Conservation (phyloP, 192 early-diverging fungal species). For the Coemansia reversa region DNA sequence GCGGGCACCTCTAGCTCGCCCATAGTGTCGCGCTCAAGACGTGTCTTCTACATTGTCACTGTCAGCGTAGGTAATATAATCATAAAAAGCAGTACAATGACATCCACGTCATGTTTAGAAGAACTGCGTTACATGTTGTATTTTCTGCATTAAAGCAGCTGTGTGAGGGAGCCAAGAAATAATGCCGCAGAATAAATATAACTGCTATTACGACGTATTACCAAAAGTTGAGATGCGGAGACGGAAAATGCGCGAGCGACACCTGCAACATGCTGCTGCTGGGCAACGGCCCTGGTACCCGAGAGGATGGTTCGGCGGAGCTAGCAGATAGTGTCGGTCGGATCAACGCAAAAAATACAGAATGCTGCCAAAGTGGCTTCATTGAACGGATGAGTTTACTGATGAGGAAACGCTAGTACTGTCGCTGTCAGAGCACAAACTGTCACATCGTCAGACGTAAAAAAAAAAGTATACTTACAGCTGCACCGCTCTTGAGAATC, state of each 20-base stretch:
- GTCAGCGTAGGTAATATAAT: neutral
- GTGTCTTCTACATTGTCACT: constrained; percentile 43
- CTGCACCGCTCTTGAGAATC: constrained; percentile 46
- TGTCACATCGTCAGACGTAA: neutral
- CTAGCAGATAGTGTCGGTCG: constrained; percentile 21
- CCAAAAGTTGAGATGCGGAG: constrained; percentile 39
- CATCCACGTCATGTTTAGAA: neutral
- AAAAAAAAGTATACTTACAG: constrained; percentile 37
- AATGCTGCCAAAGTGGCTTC: neutral
- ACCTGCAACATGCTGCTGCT: constrained; percentile 11
- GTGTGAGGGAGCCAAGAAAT: too few relatives aligned
- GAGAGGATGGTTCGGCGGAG: constrained; percentile 43
- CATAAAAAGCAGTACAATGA: neutral
- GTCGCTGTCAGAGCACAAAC: too few relatives aligned
- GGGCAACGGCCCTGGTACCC: constrained; percentile 26
- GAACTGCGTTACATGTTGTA: too few relatives aligned
- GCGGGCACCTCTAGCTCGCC: constrained; percentile 93
- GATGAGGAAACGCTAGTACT: too few relatives aligned
- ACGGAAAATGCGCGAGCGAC: constrained; percentile 48
- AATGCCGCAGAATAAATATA: constrained; percentile 1
- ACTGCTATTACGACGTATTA: constrained; percentile 28
- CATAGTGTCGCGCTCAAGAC: constrained; percentile 85
- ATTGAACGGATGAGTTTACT: neutral
- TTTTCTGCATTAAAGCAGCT: too few relatives aligned
- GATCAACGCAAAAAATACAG: too few relatives aligned